phyloP scores from a whole-genome alignment of 495 filamentous ascomycete genomes.

The Aspergillus bridgeri region DNA sequence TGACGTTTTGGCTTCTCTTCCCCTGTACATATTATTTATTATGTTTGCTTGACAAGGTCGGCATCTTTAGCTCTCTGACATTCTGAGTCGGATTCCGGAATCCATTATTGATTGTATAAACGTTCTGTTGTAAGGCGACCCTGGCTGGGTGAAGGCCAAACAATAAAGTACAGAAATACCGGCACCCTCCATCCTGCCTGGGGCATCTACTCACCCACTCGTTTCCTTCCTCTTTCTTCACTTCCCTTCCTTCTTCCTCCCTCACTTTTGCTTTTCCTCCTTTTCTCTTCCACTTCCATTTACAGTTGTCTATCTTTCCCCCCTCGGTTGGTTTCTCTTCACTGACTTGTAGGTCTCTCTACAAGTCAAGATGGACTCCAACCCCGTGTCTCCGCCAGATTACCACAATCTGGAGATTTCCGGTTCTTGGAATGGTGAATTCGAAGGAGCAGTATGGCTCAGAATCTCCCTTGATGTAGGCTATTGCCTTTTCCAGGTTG shows the following conservation, averaged over 20 bases:
- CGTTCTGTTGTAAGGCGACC: too few species aligned
- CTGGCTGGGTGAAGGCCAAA: too few species aligned
- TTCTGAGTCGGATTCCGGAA: slow-evolving; percentile 1
- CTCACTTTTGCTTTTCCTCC: background rate
- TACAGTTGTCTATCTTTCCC: background rate
- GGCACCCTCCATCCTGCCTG: background rate
- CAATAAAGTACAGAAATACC: too few species aligned
- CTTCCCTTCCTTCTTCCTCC: background rate
- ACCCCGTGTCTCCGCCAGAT: slow-evolving; percentile 3
- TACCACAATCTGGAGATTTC: slow-evolving; percentile 33
- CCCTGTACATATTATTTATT: slow-evolving; percentile 10
- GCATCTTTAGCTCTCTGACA: background rate
- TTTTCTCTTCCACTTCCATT: slow-evolving; percentile 5
- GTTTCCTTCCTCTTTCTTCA: slow-evolving; percentile 6
- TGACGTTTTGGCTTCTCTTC: slow-evolving; percentile 8
- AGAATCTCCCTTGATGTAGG: slow-evolving; percentile 34
- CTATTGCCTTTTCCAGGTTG: too few species aligned
- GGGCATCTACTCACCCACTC: background rate
- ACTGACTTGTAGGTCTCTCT: background rate
- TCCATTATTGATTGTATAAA: background rate
- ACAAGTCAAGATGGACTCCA: slow-evolving; percentile 12
- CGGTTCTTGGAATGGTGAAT: slow-evolving; percentile 33
- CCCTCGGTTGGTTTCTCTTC: background rate
- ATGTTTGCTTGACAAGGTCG: background rate
- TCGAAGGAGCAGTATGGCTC: slow-evolving; percentile 23